Conservation (phyloP, 2,329 filamentous ascomycete genomes). For the Sporothrix pallida region DNA sequence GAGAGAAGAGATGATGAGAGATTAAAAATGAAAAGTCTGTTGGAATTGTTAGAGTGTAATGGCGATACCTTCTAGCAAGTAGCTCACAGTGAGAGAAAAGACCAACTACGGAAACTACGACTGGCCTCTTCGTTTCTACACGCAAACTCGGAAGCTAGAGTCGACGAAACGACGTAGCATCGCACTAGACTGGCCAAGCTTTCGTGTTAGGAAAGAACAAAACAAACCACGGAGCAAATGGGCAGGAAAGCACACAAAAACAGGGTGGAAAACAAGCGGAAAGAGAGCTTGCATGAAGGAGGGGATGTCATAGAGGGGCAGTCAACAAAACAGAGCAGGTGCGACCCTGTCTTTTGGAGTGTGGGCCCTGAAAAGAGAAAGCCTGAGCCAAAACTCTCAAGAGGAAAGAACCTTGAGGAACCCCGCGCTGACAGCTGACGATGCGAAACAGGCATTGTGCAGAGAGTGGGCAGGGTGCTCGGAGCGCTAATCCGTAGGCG, state of each 20-base stretch:
- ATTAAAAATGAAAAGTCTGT: not conserved
- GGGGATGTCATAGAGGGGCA: not conserved
- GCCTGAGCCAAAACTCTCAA: not conserved
- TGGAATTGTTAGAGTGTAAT: too few species aligned
- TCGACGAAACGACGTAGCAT: not conserved
- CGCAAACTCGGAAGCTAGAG: slow-evolving; percentile 8
- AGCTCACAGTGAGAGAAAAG: too few species aligned
- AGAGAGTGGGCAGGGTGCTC: not conserved
- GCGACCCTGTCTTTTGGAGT: not conserved
- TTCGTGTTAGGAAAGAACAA: slow-evolving; percentile 29
- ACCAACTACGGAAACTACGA: too few species aligned
- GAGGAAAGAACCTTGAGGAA: not conserved
- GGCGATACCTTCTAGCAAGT: too few species aligned
- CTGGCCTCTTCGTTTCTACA: slow-evolving; percentile 3
- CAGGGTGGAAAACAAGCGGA: not conserved
- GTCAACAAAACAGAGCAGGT: slow-evolving; percentile 8
- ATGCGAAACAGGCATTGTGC: slow-evolving; percentile 13
- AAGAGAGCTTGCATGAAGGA: slow-evolving; percentile 1
- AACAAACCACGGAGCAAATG: not conserved
- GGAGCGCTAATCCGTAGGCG: slow-evolving; percentile 32
- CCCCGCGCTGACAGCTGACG: slow-evolving; percentile 29
- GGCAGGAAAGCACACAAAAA: not conserved
- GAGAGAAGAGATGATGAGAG: not conserved
- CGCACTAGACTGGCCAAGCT: slow-evolving; percentile 17
- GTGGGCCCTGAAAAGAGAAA: not conserved